phyloP scores from a whole-genome alignment of 768 basidiomycete genomes.

The Chalciporus piperatus region DNA sequence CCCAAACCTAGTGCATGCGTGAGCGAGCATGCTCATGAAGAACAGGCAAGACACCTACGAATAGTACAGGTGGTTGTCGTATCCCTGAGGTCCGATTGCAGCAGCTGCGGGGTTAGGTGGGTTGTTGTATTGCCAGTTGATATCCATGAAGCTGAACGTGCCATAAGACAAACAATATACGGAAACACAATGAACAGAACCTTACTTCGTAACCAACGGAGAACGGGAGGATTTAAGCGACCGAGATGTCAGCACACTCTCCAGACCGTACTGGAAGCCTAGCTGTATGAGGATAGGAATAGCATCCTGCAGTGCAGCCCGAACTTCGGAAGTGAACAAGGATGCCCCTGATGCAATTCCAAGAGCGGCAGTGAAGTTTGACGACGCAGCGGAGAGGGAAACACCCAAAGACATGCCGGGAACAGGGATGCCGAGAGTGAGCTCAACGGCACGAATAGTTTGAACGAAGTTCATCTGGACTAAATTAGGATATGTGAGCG shows the following conservation, averaged over 20 bases:
- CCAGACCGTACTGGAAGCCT: slow-evolving; percentile 17
- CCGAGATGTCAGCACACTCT: slow-evolving; percentile 20
- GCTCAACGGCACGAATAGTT: slow-evolving; percentile 64
- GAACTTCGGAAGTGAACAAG: slow-evolving; percentile 31
- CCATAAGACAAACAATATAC: no score
- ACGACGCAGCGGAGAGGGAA: slow-evolving; percentile 19
- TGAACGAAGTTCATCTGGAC: slow-evolving; percentile 71
- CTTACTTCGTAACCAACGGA: slow-evolving; percentile 40
- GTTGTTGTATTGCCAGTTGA: slow-evolving; percentile 71
- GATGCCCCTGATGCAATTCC: slow-evolving; percentile 11
- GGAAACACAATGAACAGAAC: neutral
- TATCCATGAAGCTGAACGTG: slow-evolving; percentile 68
- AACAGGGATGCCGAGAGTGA: slow-evolving; percentile 52
- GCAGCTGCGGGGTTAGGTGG: slow-evolving; percentile 71
- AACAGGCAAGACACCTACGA: slow-evolving; percentile 39
- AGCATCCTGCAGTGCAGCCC: slow-evolving; percentile 33
- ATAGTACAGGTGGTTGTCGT: slow-evolving; percentile 82
- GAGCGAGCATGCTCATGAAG: slow-evolving; percentile 2
- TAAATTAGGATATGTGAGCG: slow-evolving; percentile 25
- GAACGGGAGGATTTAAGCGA: slow-evolving; percentile 17
- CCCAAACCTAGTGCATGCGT: slow-evolving; percentile 46
- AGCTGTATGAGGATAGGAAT: slow-evolving; percentile 37
- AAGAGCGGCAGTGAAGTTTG: slow-evolving; percentile 38
- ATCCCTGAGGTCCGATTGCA: slow-evolving; percentile 64
- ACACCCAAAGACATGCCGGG: slow-evolving; percentile 8